Evolutionary conservation across 2,329 filamentous ascomycete genomes (phyloP).

Genomic region (Sarocladiaceae sp.): DNA sequence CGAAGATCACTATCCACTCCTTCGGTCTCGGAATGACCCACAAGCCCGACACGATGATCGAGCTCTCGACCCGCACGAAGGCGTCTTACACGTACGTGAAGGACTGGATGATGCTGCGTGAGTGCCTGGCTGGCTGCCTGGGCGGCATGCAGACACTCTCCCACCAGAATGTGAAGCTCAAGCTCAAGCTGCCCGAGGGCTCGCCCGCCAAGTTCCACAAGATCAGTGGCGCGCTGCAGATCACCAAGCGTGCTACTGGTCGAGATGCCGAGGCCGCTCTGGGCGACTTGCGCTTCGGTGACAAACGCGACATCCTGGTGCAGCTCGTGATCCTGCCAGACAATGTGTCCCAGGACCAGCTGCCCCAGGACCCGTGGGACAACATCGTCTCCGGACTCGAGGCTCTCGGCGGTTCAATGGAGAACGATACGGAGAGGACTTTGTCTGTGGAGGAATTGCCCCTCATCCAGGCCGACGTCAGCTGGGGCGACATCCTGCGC

Average conservation of each 20-base stretch:
- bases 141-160: slow-evolving; percentile 89
- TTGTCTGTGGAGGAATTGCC: slow-evolving; percentile 92
- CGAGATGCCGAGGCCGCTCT: slow-evolving; percentile 89
- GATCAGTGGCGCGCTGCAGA: slow-evolving; percentile 92
- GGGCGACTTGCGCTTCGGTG: slow-evolving; percentile 89
- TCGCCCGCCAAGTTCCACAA: slow-evolving; percentile 98
- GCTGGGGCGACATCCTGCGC: slow-evolving; percentile 87
- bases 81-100: slow-evolving; percentile 98
- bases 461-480: slow-evolving; percentile 89
- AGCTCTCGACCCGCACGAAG: slow-evolving; percentile 91
- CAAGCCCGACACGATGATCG: slow-evolving; percentile 98
- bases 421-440: slow-evolving; percentile 78
- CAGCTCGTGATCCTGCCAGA: slow-evolving; percentile 91
- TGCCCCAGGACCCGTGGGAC: slow-evolving; percentile 95
- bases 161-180: slow-evolving; percentile 97
- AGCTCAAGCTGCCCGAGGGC: slow-evolving; percentile 88
- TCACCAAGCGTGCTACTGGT: slow-evolving; percentile 92
- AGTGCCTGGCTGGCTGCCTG: slow-evolving; percentile 90
- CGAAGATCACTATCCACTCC: slow-evolving; percentile 95
- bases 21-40: slow-evolving; percentile 96
- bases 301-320: slow-evolving; percentile 90
- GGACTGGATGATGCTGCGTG: slow-evolving; percentile 99
- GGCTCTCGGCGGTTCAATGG: slow-evolving; percentile 81
- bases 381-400: slow-evolving; percentile 94
- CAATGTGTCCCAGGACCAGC: slow-evolving; percentile 72